These are phyloP conservation scores for Paramecium octaurelia DNA, from an alignment of 73 alveolate species.

Conservation along the genomic window DNA sequence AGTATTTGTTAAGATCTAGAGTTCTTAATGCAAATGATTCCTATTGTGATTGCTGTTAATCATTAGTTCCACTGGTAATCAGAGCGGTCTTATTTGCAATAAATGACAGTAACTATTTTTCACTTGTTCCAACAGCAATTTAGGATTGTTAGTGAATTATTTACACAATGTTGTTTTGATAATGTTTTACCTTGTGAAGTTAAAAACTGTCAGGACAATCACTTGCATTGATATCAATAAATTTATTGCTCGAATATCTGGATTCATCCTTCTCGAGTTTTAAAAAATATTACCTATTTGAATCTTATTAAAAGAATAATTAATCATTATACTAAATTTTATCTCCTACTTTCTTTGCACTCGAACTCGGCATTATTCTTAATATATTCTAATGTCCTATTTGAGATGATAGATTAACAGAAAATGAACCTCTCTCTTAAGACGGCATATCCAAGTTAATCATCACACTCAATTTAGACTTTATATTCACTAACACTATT, in stretches of 20 bases:
- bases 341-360: slow-evolving; percentile 1
- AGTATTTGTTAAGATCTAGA: neutral
- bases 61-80: neutral
- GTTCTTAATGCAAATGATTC: neutral
- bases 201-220: neutral
- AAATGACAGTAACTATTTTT: neutral
- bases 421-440: slow-evolving; percentile 13
- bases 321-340: neutral
- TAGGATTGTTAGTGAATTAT: neutral
- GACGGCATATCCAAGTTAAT: neutral
- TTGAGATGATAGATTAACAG: neutral
- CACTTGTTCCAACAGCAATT: neutral
- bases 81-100: neutral
- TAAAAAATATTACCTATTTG: neutral
- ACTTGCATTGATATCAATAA: slow-evolving; percentile 1
- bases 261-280: neutral
- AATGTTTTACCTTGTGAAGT: neutral
- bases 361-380: neutral
- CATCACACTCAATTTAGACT: neutral
- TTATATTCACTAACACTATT: neutral
- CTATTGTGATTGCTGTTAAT: neutral
- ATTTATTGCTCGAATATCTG: neutral
- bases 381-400: neutral
- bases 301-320: neutral
- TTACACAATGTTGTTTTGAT: neutral